A percentile compares a stretch with the other conserved stretches of the same genome.
These are phyloP conservation scores for Cryptosporidium felis DNA, from an alignment of 169 alveolate genomes.

Conservation along the genomic window DNA sequence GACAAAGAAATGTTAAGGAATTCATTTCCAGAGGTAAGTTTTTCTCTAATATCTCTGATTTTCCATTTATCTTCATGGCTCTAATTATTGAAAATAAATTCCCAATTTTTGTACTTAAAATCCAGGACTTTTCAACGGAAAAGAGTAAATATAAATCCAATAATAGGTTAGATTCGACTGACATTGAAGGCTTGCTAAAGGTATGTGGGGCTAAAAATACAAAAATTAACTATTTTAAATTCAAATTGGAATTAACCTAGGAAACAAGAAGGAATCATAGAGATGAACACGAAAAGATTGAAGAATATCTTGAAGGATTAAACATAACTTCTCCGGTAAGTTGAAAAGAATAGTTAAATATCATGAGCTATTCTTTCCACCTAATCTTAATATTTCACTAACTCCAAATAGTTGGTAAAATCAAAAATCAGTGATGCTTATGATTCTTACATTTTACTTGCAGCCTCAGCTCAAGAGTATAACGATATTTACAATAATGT, in stretches of 20 bases:
- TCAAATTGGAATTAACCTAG: background rate
- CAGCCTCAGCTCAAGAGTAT: constrained; percentile 66
- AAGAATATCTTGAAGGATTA: constrained; percentile 16
- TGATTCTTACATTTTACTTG: constrained; percentile 56
- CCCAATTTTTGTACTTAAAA: too few relatives aligned
- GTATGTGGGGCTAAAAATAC: background rate
- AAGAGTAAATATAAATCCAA: background rate
- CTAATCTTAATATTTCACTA: too few relatives aligned
- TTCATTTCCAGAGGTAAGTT: constrained; percentile 63
- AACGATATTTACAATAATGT: background rate
- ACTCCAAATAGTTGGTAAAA: background rate
- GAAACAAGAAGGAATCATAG: constrained; percentile 28
- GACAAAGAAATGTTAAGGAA: constrained; percentile 35
- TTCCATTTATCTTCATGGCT: too few relatives aligned
- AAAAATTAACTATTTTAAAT: background rate
- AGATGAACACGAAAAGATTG: constrained; percentile 40
- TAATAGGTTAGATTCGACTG: background rate
- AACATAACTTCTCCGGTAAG: constrained; percentile 69
- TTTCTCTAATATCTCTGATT: too few relatives aligned
- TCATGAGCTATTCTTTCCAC: too few relatives aligned
- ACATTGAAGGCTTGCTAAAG: constrained; percentile 17
- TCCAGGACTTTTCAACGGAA: background rate
- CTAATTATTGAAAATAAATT: background rate
- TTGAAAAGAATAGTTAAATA: background rate
- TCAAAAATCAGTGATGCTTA: constrained; percentile 45